These are phyloP conservation scores for Talaromyces sp. DNA, from an alignment of 2,329 filamentous ascomycete genomes.

Conservation along the genomic window DNA sequence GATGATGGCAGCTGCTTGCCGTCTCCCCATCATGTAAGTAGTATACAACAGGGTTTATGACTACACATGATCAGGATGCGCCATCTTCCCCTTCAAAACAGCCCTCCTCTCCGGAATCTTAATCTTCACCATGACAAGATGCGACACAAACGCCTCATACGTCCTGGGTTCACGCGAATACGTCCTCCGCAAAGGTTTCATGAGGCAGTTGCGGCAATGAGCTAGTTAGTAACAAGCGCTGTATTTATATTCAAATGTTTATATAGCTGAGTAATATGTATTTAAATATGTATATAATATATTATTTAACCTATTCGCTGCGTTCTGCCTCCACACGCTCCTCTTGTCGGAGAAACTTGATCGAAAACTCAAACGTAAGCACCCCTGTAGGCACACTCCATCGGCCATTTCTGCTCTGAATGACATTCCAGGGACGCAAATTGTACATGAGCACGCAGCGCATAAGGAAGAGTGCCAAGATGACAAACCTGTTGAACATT, in stretches of 20 bases:
- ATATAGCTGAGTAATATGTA: too few species aligned
- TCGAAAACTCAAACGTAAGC: neutral
- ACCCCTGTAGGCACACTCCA: neutral
- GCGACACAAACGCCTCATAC: slow-evolving; percentile 1
- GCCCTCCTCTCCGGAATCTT: neutral
- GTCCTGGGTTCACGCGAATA: neutral
- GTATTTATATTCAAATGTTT: too few species aligned
- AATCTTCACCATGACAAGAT: neutral
- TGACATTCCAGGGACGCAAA: neutral
- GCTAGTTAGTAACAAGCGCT: too few species aligned
- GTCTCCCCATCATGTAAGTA: neutral
- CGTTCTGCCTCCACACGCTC: neutral
- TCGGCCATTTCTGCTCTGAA: neutral
- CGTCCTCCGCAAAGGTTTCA: neutral
- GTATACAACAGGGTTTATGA: neutral
- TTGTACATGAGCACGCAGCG: neutral
- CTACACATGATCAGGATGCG: neutral
- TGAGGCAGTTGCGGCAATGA: too few species aligned
- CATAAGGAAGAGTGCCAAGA: neutral
- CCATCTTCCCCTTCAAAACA: neutral
- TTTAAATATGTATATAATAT: too few species aligned
- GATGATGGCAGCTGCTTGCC: neutral
- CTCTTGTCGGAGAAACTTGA: neutral
- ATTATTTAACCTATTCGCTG: neutral
- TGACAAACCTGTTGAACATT: neutral